Conservation (phyloP, 331 rosid species). For the Rhamnella rubrinervis region DNA sequence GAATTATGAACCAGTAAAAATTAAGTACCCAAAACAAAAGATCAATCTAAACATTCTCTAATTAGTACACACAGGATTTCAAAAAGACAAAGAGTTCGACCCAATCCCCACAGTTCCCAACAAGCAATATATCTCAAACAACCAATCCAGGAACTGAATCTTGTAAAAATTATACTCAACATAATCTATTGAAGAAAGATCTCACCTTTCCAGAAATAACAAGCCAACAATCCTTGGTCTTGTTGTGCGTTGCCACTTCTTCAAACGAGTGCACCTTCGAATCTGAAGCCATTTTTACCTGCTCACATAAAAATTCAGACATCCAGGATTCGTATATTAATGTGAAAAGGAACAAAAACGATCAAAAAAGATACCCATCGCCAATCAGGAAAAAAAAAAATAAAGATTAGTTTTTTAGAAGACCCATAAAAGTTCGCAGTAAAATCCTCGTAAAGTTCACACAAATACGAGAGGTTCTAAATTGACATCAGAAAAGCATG, state of each 20-base stretch:
- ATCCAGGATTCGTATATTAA: background rate
- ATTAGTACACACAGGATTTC: background rate
- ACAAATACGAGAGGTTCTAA: background rate
- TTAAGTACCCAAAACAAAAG: no score
- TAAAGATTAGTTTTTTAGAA: background rate
- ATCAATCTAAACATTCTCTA: no score
- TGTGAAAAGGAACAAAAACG: background rate
- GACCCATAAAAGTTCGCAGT: no score
- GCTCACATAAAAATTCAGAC: constrained; percentile 15
- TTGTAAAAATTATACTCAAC: background rate
- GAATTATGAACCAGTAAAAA: no score
- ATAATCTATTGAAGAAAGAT: constrained; percentile 21
- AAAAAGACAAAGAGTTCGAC: background rate
- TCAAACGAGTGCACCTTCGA: constrained; percentile 59
- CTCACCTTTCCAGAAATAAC: constrained; percentile 75
- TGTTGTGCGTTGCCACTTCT: constrained; percentile 69
- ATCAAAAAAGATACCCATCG: background rate
- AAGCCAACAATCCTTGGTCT: constrained; percentile 89
- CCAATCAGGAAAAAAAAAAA: background rate
- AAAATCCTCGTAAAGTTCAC: no score
- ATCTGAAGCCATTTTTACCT: constrained; percentile 72
- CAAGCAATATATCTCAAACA: constrained; percentile 3
- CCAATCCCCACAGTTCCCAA: background rate
- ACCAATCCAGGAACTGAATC: constrained; percentile 12
- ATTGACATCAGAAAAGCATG: background rate